Percentiles rank a stretch among this genome's conserved stretches.
phyloP scores from a whole-genome alignment of 2,329 filamentous ascomycete genomes.

The Blastomyces silverae region DNA sequence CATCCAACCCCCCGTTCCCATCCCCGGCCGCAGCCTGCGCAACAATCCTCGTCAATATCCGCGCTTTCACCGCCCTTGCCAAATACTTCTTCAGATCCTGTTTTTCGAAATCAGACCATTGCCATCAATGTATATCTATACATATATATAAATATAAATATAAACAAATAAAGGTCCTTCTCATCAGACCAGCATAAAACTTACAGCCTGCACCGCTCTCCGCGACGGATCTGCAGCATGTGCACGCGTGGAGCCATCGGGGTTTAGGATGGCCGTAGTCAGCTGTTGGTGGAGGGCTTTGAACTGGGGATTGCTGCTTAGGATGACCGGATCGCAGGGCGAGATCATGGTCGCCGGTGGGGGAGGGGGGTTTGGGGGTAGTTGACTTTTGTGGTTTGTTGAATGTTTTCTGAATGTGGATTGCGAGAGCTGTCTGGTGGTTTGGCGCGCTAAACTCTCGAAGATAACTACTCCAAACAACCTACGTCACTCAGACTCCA shows the following conservation, averaged over 20 bases:
- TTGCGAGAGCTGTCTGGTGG: too few species aligned
- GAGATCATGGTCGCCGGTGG: slow-evolving; percentile 35
- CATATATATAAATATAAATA: background rate
- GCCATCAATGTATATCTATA: background rate
- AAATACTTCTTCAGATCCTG: slow-evolving; percentile 35
- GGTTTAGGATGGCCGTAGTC: slow-evolving; percentile 33
- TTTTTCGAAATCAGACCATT: slow-evolving; percentile 4
- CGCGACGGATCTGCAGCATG: slow-evolving; percentile 29
- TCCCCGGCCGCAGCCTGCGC: slow-evolving; percentile 31
- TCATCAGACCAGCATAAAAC: slow-evolving; percentile 17
- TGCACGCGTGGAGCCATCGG: slow-evolving; percentile 37
- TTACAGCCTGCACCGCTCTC: slow-evolving; percentile 31
- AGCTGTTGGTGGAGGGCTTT: slow-evolving; percentile 38
- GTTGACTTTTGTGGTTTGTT: background rate
- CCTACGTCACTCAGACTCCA: background rate
- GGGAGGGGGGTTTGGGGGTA: too few species aligned
- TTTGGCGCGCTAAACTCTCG: background rate
- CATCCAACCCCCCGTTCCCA: slow-evolving; percentile 24
- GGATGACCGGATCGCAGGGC: slow-evolving; percentile 35
- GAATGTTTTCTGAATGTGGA: background rate
- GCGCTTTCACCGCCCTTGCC: slow-evolving; percentile 30
- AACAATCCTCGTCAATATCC: slow-evolving; percentile 31
- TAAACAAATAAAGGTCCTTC: background rate
- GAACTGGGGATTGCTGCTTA: slow-evolving; percentile 40
- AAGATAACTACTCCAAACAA: background rate